Evolutionary conservation across 163 green algal genomes (phyloP).

Genomic region (Scenedesmus sp.): DNA sequence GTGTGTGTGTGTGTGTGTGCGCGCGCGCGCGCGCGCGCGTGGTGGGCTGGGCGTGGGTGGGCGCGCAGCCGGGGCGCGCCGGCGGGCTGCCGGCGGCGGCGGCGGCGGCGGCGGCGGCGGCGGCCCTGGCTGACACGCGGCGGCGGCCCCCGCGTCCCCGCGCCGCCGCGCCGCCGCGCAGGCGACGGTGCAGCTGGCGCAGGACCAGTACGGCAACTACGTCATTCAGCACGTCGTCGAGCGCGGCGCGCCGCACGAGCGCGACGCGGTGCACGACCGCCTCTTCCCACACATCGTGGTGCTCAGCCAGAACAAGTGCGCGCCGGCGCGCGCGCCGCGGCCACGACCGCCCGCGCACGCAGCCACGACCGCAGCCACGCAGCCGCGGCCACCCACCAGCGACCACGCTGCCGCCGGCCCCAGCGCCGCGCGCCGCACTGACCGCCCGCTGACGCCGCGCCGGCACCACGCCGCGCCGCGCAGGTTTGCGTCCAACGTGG

Average conservation of each 20-base stretch:
- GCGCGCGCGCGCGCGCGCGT: not conserved
- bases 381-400: too few species aligned
- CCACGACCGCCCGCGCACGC: too few species aligned
- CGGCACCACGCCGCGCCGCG: too few species aligned
- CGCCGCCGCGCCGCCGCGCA: not conserved
- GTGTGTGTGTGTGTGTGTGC: too few species aligned
- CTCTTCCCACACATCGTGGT: constrained; percentile 68
- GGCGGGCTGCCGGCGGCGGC: too few species aligned
- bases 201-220: constrained; percentile 94
- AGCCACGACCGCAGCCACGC: too few species aligned
- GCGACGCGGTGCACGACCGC: constrained; percentile 55
- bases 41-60: not conserved
- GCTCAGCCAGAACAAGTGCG: constrained; percentile 64
- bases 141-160: not conserved
- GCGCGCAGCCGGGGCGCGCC: too few species aligned
- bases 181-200: constrained; percentile 58
- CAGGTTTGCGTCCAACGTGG: constrained; percentile 93
- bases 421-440: constrained; percentile 60
- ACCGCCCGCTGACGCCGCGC: constrained; percentile 75
- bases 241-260: constrained; percentile 63
- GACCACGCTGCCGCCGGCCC: too few species aligned
- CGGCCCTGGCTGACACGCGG: not conserved
- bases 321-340: too few species aligned
- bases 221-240: constrained; percentile 90
- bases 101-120: not conserved